Conservation (phyloP, 345 rosid genomes). For the Fremontodendron californicum region DNA sequence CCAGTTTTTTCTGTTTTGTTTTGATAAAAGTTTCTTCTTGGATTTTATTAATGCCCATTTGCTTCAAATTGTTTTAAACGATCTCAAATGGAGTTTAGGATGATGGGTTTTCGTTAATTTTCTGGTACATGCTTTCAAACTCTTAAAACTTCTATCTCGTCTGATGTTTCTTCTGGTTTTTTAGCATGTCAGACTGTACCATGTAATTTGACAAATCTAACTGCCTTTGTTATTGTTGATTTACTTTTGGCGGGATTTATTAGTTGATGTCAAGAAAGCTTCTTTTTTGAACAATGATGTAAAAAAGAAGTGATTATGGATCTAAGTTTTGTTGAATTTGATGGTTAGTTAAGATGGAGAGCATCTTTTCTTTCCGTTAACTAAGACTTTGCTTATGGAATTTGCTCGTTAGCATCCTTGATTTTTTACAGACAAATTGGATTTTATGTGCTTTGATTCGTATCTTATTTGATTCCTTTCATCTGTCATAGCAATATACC, state of each 20-base stretch:
- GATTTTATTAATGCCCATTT: constrained; percentile 30
- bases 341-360: constrained; percentile 39
- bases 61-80: constrained; percentile 23
- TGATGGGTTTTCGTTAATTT: constrained; percentile 49
- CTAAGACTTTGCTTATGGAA: constrained; percentile 24
- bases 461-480: constrained; percentile 36
- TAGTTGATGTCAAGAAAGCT: constrained; percentile 21
- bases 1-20: background rate
- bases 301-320: constrained; percentile 23
- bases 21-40: background rate
- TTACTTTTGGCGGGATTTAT: constrained; percentile 34
- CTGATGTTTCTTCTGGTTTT: constrained; percentile 9
- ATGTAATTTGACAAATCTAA: constrained; percentile 37
- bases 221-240: constrained; percentile 15
- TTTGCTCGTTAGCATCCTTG: constrained; percentile 31
- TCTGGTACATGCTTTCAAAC: constrained; percentile 8
- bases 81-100: constrained; percentile 16
- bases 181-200: constrained; percentile 19
- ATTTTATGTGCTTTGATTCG: constrained; percentile 29
- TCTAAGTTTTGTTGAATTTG: constrained; percentile 22
- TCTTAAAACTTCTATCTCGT: constrained; percentile 12
- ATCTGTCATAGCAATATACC: constrained; percentile 25
- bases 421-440: constrained; percentile 16
- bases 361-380: constrained; percentile 30
- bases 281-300: constrained; percentile 27